These are phyloP conservation scores for Phyllosticta paracitricarpa DNA, from an alignment of 2,329 filamentous ascomycete species.

Conservation along the genomic window DNA sequence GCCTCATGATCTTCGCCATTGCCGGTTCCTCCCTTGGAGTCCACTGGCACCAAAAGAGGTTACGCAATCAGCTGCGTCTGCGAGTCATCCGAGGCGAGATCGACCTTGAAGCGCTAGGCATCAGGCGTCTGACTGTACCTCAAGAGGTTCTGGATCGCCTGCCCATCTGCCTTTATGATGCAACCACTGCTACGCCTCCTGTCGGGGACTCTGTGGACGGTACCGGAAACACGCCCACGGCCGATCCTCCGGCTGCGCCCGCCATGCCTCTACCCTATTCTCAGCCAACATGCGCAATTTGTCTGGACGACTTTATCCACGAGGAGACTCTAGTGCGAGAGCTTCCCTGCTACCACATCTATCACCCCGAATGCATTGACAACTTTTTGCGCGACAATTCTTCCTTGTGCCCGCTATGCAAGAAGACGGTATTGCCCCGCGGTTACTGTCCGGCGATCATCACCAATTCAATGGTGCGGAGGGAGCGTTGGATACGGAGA, in stretches of 20 bases:
- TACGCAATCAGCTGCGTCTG: conserved; percentile 56
- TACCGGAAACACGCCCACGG: neutral
- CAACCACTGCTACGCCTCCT: neutral
- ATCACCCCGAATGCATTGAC: conserved; percentile 86
- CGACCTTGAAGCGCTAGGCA: conserved; percentile 75
- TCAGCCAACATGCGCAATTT: conserved; percentile 84
- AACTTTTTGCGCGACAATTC: conserved; percentile 68
- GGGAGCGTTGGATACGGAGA: conserved; percentile 60
- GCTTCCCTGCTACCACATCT: conserved; percentile 84
- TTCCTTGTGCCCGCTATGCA: conserved; percentile 86
- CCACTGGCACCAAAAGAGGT: conserved; percentile 65
- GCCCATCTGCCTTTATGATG: conserved; percentile 63
- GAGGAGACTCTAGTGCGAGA: conserved; percentile 67
- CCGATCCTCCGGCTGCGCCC: neutral
- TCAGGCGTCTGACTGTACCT: conserved; percentile 73
- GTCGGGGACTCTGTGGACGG: neutral
- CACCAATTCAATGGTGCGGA: conserved; percentile 59
- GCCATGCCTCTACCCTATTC: conserved; percentile 34
- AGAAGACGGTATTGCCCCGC: conserved; percentile 65
- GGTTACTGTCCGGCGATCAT: conserved; percentile 50
- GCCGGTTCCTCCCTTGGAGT: conserved; percentile 58
- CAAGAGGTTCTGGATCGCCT: conserved; percentile 59
- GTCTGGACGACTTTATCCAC: conserved; percentile 67
- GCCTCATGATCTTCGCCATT: conserved; percentile 59
- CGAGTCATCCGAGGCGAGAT: conserved; percentile 71